phyloP scores from a whole-genome alignment of 1,284 basidiomycete species.

The Cutaneotrichosporon cutaneum region DNA sequence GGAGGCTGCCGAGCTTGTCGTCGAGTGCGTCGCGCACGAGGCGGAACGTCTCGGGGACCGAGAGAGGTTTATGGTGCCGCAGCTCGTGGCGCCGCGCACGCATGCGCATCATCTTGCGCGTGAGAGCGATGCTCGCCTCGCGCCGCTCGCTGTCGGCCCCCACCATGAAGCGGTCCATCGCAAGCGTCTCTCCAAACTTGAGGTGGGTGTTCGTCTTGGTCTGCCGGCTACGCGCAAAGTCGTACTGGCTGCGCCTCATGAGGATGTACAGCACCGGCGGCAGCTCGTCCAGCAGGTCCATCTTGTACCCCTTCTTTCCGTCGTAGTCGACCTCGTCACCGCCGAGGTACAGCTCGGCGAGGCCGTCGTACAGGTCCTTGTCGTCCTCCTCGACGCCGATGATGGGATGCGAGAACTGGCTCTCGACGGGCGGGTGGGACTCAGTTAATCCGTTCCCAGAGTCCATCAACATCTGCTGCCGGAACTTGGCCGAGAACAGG shows the following conservation, averaged over 20 bases:
- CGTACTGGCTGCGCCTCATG: slow-evolving; percentile 96
- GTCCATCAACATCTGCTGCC: slow-evolving; percentile 66
- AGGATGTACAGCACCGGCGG: slow-evolving; percentile 94
- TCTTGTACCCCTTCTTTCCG: slow-evolving; percentile 80
- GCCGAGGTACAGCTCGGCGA: slow-evolving; percentile 82
- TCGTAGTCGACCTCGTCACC: slow-evolving; percentile 81
- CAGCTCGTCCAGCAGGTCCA: slow-evolving; percentile 79
- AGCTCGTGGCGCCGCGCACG: slow-evolving; percentile 67
- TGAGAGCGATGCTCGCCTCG: slow-evolving; percentile 66
- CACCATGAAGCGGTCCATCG: slow-evolving; percentile 89
- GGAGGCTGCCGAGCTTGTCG: slow-evolving; percentile 44
- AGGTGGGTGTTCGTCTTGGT: slow-evolving; percentile 97
- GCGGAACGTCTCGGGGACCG: slow-evolving; percentile 36
- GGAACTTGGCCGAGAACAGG: slow-evolving; percentile 82
- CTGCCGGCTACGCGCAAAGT: slow-evolving; percentile 63
- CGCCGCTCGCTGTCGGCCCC: slow-evolving; percentile 69
- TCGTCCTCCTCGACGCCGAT: slow-evolving; percentile 85
- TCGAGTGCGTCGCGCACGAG: slow-evolving; percentile 35
- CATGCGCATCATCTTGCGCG: slow-evolving; percentile 63
- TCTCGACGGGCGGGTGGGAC: slow-evolving; percentile 65
- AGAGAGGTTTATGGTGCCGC: slow-evolving; percentile 56
- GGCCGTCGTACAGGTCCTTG: slow-evolving; percentile 84
- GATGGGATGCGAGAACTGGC: slow-evolving; percentile 88
- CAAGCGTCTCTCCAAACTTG: slow-evolving; percentile 80
- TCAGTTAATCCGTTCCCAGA: slow-evolving; percentile 55